Conservation (phyloP, 495 filamentous ascomycete species). For the Cairneyella variabilis region DNA sequence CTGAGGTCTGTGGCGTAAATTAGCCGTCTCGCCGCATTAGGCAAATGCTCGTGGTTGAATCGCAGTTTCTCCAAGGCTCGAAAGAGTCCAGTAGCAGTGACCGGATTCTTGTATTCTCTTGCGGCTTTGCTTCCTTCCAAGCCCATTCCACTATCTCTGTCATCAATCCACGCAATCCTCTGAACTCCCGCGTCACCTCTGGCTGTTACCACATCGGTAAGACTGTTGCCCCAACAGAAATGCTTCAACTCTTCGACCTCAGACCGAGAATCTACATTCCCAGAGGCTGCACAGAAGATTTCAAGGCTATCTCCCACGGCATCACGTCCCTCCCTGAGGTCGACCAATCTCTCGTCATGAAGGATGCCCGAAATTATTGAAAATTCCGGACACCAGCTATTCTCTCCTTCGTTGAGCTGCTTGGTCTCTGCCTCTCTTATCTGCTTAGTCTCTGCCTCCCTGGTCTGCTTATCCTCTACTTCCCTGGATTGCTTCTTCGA, state of each 20-base stretch:
- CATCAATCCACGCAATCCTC: background rate
- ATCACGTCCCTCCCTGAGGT: background rate
- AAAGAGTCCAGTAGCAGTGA: slow-evolving; percentile 4
- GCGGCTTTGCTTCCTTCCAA: background rate
- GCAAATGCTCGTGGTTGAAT: slow-evolving; percentile 1
- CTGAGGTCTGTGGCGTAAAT: slow-evolving; percentile 1
- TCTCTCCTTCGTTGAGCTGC: background rate
- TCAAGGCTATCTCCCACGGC: background rate
- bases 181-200: background rate
- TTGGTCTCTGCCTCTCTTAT: background rate
- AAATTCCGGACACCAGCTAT: background rate
- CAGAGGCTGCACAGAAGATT: background rate
- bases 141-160: background rate
- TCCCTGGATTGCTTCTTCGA: no score
- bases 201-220: background rate
- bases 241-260: slow-evolving; percentile 1
- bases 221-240: slow-evolving; percentile 4
- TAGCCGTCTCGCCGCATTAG: slow-evolving; percentile 3
- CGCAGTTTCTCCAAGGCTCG: background rate
- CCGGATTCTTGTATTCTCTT: slow-evolving; percentile 4
- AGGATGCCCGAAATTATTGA: background rate
- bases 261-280: background rate
- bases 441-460: no score
- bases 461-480: no score
- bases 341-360: background rate